Evolutionary conservation across 306 rosid species (phyloP).

Genomic region (Cucumis melo): DNA sequence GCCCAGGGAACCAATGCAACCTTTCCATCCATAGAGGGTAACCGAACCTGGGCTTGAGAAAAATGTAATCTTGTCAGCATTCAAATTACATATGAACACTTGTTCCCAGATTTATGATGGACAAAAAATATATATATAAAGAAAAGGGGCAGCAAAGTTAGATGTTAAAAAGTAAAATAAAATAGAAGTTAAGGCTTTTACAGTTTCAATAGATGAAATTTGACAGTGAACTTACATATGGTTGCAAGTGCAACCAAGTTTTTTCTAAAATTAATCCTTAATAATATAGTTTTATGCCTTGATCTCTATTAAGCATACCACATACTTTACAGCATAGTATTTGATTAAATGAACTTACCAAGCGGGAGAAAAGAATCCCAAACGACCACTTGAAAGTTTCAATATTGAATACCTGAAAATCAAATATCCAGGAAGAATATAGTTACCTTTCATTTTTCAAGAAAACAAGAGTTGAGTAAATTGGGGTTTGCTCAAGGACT

Average conservation of each 20-base stretch:
- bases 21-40: constrained; percentile 76
- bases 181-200: background rate
- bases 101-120: background rate
- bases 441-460: background rate
- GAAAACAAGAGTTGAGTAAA: background rate
- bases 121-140: background rate
- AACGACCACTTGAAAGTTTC: constrained; percentile 95
- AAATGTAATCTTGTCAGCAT: background rate
- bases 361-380: constrained; percentile 90
- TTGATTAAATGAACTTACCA: constrained; percentile 48
- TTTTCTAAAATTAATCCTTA: background rate
- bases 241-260: background rate
- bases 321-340: background rate
- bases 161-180: too few relatives aligned
- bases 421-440: constrained; percentile 8
- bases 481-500: background rate
- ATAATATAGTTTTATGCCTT: background rate
- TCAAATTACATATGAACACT: background rate
- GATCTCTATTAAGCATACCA: background rate
- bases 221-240: background rate
- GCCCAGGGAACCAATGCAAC: constrained; percentile 99
- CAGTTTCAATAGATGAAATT: background rate
- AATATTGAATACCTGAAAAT: constrained; percentile 73
- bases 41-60: constrained; percentile 56
- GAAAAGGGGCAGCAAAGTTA: background rate